Evolutionary conservation across 2,329 filamentous ascomycete genomes (phyloP).

Genomic region (Trichoderma lentiforme): DNA sequence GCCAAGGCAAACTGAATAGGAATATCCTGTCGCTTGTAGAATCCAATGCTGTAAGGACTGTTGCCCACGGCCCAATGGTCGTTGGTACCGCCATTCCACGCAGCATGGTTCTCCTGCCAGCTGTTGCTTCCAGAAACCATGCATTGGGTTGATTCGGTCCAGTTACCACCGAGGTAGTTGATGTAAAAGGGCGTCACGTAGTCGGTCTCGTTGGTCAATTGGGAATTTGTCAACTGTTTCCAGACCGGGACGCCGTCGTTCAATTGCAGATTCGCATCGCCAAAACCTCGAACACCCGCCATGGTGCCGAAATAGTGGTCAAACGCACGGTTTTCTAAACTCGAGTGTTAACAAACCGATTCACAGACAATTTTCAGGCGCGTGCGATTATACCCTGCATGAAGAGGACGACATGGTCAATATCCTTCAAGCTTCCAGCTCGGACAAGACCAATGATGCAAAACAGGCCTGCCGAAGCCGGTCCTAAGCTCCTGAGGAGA

Average conservation of each 20-base stretch:
- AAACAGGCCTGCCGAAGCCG: background rate
- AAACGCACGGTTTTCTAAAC: slow-evolving; percentile 36
- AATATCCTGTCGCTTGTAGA: slow-evolving; percentile 49
- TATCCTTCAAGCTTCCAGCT: slow-evolving; percentile 34
- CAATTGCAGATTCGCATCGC: slow-evolving; percentile 52
- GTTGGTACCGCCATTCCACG: slow-evolving; percentile 49
- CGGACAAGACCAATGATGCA: background rate
- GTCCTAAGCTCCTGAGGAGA: background rate
- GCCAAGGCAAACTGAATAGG: slow-evolving; percentile 54
- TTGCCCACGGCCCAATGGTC: slow-evolving; percentile 53
- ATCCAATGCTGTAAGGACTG: slow-evolving; percentile 51
- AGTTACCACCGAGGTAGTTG: slow-evolving; percentile 51
- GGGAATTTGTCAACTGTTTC: slow-evolving; percentile 43
- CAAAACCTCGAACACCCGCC: slow-evolving; percentile 53
- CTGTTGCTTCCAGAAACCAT: slow-evolving; percentile 50
- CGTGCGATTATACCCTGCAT: slow-evolving; percentile 43
- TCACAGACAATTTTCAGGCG: no score
- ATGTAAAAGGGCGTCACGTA: slow-evolving; percentile 52
- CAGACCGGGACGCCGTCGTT: slow-evolving; percentile 45
- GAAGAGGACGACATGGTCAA: slow-evolving; percentile 56
- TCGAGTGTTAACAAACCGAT: background rate
- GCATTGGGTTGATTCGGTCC: slow-evolving; percentile 51
- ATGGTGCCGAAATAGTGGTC: slow-evolving; percentile 54
- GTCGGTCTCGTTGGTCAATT: slow-evolving; percentile 38
- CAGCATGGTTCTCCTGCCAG: slow-evolving; percentile 50